phyloP scores from a whole-genome alignment of 495 filamentous ascomycete species.

The Xylaria intraflava region DNA sequence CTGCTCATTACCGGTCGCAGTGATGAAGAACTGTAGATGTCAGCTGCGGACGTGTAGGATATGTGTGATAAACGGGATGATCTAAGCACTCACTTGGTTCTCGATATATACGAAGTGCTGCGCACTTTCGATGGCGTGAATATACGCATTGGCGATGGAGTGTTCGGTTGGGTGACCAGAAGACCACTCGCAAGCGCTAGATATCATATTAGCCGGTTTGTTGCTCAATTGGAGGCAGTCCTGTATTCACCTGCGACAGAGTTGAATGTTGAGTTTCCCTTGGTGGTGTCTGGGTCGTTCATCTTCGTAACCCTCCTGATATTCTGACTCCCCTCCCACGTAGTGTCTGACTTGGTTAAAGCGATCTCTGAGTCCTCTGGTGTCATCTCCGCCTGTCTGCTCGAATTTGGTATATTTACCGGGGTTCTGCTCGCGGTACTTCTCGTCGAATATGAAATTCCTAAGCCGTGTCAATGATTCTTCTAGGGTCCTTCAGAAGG shows the following conservation, averaged over 20 bases:
- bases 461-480: slow-evolving; percentile 17
- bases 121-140: slow-evolving; percentile 70
- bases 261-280: slow-evolving; percentile 29
- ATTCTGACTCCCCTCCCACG: slow-evolving; percentile 18
- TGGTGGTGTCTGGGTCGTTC: slow-evolving; percentile 2
- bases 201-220: slow-evolving; percentile 5
- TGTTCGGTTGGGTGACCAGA: slow-evolving; percentile 64
- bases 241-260: slow-evolving; percentile 35
- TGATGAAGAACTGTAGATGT: slow-evolving; percentile 73
- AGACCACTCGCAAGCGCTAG: slow-evolving; percentile 65
- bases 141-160: slow-evolving; percentile 86
- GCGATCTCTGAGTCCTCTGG: slow-evolving; percentile 41
- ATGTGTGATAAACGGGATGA: neutral
- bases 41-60: slow-evolving; percentile 1
- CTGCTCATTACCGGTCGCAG: slow-evolving; percentile 69
- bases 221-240: neutral
- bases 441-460: slow-evolving; percentile 83
- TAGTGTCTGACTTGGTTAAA: slow-evolving; percentile 34
- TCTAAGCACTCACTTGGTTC: slow-evolving; percentile 64
- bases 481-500: neutral
- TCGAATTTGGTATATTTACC: slow-evolving; percentile 54
- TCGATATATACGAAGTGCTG: slow-evolving; percentile 90
- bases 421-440: slow-evolving; percentile 64
- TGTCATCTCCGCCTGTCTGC: slow-evolving; percentile 15
- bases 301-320: slow-evolving; percentile 15